Evolutionary conservation across 2,329 filamentous ascomycete species (phyloP).

Genomic region (Truncatella angustata): DNA sequence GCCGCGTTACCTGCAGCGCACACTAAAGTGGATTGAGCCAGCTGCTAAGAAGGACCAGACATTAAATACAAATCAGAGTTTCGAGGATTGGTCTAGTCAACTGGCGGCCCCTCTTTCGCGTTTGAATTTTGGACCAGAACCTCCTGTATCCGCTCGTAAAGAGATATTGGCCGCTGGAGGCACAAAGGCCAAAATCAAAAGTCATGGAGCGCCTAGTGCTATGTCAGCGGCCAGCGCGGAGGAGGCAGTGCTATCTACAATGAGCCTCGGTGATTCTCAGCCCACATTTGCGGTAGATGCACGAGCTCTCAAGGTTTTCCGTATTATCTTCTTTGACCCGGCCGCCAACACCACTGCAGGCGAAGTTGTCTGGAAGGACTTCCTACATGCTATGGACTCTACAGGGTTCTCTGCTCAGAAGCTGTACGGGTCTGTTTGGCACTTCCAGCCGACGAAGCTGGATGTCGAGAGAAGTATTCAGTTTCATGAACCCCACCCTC

Average conservation of each 20-base stretch:
- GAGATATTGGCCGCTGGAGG: slow-evolving; percentile 7
- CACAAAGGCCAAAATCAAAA: slow-evolving; percentile 1
- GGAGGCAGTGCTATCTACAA: not conserved
- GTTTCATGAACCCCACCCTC: slow-evolving; percentile 60
- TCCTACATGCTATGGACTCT: slow-evolving; percentile 48
- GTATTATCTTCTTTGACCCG: slow-evolving; percentile 40
- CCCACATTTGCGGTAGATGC: slow-evolving; percentile 21
- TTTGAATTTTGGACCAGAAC: not conserved
- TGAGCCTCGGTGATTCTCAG: not conserved
- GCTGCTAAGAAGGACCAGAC: slow-evolving; percentile 21
- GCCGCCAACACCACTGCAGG: slow-evolving; percentile 34
- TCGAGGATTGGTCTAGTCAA: not conserved
- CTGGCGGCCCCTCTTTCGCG: slow-evolving; percentile 8
- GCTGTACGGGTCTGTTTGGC: slow-evolving; percentile 60
- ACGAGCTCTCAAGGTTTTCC: slow-evolving; percentile 33
- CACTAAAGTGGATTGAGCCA: slow-evolving; percentile 44
- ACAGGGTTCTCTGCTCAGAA: slow-evolving; percentile 53
- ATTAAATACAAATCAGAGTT: slow-evolving; percentile 9
- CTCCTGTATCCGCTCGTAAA: slow-evolving; percentile 8
- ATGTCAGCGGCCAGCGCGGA: not conserved
- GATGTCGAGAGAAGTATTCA: slow-evolving; percentile 50
- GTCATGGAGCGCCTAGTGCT: not conserved
- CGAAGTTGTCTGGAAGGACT: slow-evolving; percentile 52
- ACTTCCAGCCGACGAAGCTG: slow-evolving; percentile 45
- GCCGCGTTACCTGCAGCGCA: slow-evolving; percentile 41